phyloP scores from a whole-genome alignment of 148 eudicot genomes.

The Silene latifolia region DNA sequence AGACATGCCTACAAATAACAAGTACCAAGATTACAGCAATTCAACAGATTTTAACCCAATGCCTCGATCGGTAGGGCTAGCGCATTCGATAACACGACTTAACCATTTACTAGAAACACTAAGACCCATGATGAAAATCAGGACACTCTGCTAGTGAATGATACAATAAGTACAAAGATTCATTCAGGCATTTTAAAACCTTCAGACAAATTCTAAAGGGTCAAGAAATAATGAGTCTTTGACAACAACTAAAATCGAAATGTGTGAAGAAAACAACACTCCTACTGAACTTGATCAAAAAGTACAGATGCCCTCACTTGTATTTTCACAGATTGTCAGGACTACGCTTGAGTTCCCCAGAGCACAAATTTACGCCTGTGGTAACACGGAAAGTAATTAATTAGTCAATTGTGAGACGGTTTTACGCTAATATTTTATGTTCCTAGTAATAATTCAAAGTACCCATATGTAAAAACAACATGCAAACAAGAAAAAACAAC shows the following conservation, averaged over 20 bases:
- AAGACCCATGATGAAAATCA: too few relatives aligned
- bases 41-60: too few relatives aligned
- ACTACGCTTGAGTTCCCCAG: neutral
- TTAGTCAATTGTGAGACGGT: neutral
- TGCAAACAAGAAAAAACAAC: slow-evolving; percentile 7
- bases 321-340: neutral
- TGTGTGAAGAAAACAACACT: neutral
- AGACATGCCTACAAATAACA: neutral
- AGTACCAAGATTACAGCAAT: neutral
- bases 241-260: neutral
- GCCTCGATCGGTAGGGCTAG: too few relatives aligned
- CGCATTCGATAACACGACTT: too few relatives aligned
- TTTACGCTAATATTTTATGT: too few relatives aligned
- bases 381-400: neutral
- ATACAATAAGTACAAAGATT: too few relatives aligned
- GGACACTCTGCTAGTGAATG: too few relatives aligned
- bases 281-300: neutral
- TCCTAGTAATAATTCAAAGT: neutral
- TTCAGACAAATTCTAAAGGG: neutral
- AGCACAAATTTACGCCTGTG: slow-evolving; percentile 2
- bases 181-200: too few relatives aligned
- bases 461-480: slow-evolving; percentile 13
- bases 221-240: neutral
- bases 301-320: neutral
- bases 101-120: too few relatives aligned